Evolutionary conservation across 2,329 filamentous ascomycete genomes (phyloP).

Genomic region (Fusarium solani-melongenae): DNA sequence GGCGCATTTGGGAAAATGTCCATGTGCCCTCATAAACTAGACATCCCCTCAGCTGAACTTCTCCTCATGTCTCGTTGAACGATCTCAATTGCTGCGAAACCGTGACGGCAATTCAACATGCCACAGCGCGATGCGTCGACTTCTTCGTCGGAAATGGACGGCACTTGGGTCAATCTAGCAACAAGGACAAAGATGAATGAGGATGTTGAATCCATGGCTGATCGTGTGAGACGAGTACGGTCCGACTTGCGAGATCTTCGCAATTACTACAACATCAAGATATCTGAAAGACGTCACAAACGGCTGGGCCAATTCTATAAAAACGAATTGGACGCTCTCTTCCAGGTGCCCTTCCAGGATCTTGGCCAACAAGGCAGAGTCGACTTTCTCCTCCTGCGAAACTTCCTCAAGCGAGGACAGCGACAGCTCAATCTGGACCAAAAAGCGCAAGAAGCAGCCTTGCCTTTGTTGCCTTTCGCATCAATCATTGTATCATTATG

Average conservation of each 20-base stretch:
- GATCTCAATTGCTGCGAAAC: not conserved
- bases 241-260: slow-evolving; percentile 60
- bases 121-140: slow-evolving; percentile 1
- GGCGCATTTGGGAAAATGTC: slow-evolving; percentile 1
- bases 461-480: slow-evolving; percentile 58
- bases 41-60: slow-evolving; percentile 13
- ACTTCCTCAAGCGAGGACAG: slow-evolving; percentile 53
- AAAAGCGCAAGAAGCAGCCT: slow-evolving; percentile 50
- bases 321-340: slow-evolving; percentile 51
- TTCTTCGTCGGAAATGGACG: slow-evolving; percentile 14
- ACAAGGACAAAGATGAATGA: not conserved
- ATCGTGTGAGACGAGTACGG: slow-evolving; percentile 56
- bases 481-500: slow-evolving; percentile 55
- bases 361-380: slow-evolving; percentile 56
- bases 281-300: slow-evolving; percentile 54
- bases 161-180: slow-evolving; percentile 15
- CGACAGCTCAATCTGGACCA: slow-evolving; percentile 54
- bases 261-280: slow-evolving; percentile 60
- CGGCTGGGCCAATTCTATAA: slow-evolving; percentile 55
- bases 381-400: slow-evolving; percentile 62
- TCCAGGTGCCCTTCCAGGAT: slow-evolving; percentile 40
- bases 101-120: not conserved
- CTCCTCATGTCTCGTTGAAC: not conserved
- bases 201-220: slow-evolving; percentile 48
- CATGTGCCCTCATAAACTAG: slow-evolving; percentile 12